Conservation (phyloP, 768 basidiomycete species). For the Suillus plorans region DNA sequence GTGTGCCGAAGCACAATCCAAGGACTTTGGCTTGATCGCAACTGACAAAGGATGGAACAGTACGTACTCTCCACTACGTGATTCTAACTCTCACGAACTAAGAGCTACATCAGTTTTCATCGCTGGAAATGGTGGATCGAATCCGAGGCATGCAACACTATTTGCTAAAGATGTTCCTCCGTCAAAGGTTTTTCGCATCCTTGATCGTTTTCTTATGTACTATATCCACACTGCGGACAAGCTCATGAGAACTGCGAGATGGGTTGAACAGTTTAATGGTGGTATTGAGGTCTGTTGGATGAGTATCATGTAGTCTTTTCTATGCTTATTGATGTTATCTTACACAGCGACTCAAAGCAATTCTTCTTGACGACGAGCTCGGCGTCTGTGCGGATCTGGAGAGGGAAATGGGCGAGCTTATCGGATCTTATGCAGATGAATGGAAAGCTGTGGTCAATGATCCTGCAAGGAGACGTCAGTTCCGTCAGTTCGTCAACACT, state of each 20-base stretch:
- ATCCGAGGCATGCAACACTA: constrained; percentile 60
- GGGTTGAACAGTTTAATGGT: constrained; percentile 70
- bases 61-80: constrained; percentile 15
- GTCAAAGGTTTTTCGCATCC: constrained; percentile 55
- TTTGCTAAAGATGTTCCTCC: constrained; percentile 69
- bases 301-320: neutral
- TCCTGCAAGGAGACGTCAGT: constrained; percentile 46
- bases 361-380: constrained; percentile 68
- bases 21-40: constrained; percentile 76
- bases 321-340: neutral
- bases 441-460: constrained; percentile 66
- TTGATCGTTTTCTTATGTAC: constrained; percentile 65
- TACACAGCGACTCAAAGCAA: constrained; percentile 53
- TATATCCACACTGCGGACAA: constrained; percentile 76
- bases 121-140: constrained; percentile 70
- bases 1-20: constrained; percentile 75
- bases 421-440: constrained; percentile 67
- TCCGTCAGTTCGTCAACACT: constrained; percentile 69
- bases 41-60: constrained; percentile 81
- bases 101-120: constrained; percentile 46
- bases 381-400: constrained; percentile 73
- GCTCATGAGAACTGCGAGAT: constrained; percentile 69
- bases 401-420: constrained; percentile 59
- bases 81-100: neutral
- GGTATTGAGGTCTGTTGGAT: constrained; percentile 52